Evolutionary conservation across 768 basidiomycete genomes (phyloP).

Genomic region (Myochromella boudieri): DNA sequence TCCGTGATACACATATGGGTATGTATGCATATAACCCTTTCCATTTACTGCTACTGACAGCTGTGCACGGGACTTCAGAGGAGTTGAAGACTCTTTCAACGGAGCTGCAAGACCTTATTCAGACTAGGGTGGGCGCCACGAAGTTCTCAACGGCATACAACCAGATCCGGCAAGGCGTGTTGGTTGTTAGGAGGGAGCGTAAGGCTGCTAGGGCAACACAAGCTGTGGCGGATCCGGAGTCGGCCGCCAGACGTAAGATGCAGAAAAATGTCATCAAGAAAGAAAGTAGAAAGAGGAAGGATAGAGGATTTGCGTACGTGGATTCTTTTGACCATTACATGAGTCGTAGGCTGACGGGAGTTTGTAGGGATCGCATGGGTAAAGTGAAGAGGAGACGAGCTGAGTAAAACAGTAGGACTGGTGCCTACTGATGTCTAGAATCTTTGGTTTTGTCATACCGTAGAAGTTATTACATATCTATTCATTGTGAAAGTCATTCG

Average conservation of each 20-base stretch:
- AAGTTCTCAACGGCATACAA: conserved; percentile 81
- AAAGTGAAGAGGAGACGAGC: conserved; percentile 18
- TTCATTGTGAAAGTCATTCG: too few relatives aligned
- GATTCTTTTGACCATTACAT: neutral
- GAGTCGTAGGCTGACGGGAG: neutral
- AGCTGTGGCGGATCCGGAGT: conserved; percentile 70
- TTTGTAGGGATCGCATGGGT: conserved; percentile 17
- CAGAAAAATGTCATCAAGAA: conserved; percentile 77
- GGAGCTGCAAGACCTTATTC: conserved; percentile 87
- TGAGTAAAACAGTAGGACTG: too few relatives aligned
- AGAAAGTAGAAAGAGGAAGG: conserved; percentile 83
- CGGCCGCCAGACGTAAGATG: conserved; percentile 71
- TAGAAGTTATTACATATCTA: too few relatives aligned
- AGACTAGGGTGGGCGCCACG: conserved; percentile 84
- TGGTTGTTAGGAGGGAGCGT: conserved; percentile 69
- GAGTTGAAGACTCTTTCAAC: conserved; percentile 78
- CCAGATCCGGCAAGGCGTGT: conserved; percentile 69
- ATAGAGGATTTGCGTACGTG: conserved; percentile 57
- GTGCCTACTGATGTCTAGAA: too few relatives aligned
- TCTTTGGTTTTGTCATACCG: too few relatives aligned
- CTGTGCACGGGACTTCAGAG: conserved; percentile 49
- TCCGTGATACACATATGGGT: conserved; percentile 81
- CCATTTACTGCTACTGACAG: neutral
- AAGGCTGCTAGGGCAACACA: conserved; percentile 60
- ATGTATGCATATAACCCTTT: conserved; percentile 30